Conservation (phyloP, 179 eudicot species). For the Carnegiea gigantea region DNA sequence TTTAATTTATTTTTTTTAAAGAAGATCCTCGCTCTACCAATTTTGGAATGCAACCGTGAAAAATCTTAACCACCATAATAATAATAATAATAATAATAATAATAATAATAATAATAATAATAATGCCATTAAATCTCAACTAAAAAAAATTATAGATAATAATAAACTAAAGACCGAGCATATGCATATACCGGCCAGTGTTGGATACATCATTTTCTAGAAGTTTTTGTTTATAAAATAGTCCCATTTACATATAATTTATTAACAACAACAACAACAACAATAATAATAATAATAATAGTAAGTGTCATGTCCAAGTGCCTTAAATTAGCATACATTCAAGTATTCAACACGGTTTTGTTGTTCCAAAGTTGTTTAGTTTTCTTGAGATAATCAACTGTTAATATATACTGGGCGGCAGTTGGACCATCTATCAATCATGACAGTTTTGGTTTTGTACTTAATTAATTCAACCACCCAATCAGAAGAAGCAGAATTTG, state of each 20-base stretch:
- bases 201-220: constrained; percentile 14
- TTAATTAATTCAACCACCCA: constrained; percentile 21
- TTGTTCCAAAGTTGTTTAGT: neutral
- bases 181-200: constrained; percentile 13
- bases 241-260: too few species aligned
- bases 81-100: neutral
- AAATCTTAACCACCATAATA: constrained; percentile 1
- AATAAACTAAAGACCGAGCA: constrained; percentile 23
- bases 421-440: neutral
- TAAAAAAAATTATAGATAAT: neutral
- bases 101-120: neutral
- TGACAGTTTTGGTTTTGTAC: too few species aligned
- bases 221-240: neutral
- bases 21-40: neutral
- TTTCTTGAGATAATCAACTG: constrained; percentile 13
- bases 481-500: constrained; percentile 11
- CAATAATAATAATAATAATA: neutral
- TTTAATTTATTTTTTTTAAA: too few species aligned
- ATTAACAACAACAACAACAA: too few species aligned
- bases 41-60: neutral
- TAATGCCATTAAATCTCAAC: neutral
- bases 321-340: neutral
- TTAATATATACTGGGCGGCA: constrained; percentile 14
- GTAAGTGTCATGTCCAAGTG: neutral
- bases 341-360: constrained; percentile 22